Evolutionary conservation across 2,329 filamentous ascomycete species (phyloP).

Genomic region (Alternaria viburni): DNA sequence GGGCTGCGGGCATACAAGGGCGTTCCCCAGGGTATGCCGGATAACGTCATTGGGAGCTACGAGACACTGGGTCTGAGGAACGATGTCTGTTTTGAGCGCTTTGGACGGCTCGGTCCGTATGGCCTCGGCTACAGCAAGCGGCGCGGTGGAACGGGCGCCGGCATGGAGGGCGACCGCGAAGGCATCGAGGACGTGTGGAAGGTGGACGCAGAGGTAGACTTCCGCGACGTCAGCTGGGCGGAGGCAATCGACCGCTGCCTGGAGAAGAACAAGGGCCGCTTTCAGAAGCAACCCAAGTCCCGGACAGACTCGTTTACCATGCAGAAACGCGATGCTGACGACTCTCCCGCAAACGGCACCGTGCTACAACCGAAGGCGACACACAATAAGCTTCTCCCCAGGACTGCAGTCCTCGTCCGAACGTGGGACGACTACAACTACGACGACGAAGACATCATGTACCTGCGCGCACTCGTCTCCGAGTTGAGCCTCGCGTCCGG

Average conservation of each 20-base stretch:
- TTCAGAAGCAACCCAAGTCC: conserved; percentile 53
- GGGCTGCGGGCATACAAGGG: conserved; percentile 76
- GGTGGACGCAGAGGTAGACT: conserved; percentile 75
- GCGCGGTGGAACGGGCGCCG: conserved; percentile 82
- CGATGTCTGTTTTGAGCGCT: conserved; percentile 92
- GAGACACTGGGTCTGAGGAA: conserved; percentile 78
- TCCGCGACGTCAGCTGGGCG: conserved; percentile 77
- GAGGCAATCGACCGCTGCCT: conserved; percentile 77
- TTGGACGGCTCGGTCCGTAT: conserved; percentile 86
- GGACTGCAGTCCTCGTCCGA: conserved; percentile 81
- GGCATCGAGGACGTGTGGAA: conserved; percentile 83
- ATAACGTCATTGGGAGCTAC: conserved; percentile 86
- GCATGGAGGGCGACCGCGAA: conserved; percentile 81
- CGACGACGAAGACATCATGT: conserved; percentile 79
- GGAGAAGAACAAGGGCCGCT: conserved; percentile 72
- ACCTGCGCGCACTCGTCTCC: conserved; percentile 79
- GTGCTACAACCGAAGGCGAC: conserved; percentile 27
- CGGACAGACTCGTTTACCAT: conserved; percentile 51
- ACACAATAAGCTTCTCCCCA: conserved; percentile 53
- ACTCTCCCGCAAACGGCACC: conserved; percentile 15
- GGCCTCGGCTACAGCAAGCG: conserved; percentile 83
- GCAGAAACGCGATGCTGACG: conserved; percentile 30
- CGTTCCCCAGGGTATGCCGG: conserved; percentile 81
- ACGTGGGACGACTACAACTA: conserved; percentile 83
- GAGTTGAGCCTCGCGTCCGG: conserved; percentile 80